These are phyloP conservation scores for Gracilaria gracilis DNA, from an alignment of 23 red algal species.

Conservation along the genomic window DNA sequence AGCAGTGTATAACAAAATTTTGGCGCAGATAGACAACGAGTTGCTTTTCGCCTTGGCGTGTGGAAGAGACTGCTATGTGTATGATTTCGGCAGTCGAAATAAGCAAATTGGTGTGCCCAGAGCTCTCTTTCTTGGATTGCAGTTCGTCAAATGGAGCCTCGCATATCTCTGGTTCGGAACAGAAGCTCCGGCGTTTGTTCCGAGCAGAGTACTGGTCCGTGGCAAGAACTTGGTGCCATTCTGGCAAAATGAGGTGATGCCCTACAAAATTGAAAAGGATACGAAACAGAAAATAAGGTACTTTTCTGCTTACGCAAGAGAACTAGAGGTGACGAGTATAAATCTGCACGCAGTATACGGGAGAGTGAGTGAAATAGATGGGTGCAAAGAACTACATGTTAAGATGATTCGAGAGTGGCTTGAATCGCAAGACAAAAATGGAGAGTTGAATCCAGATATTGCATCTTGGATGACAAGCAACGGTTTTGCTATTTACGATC, in stretches of 20 bases:
- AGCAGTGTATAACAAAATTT: constrained; percentile 43
- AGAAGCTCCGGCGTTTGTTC: constrained; percentile 35
- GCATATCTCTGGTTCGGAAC: constrained; percentile 67
- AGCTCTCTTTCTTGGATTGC: constrained; percentile 53
- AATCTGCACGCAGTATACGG: constrained; percentile 56
- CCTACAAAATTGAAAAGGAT: constrained; percentile 59
- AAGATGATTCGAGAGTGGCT: constrained; percentile 57
- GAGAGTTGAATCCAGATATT: background rate
- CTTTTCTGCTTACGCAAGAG: constrained; percentile 50
- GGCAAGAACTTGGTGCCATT: constrained; percentile 66
- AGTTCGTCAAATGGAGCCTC: constrained; percentile 63
- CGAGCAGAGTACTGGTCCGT: constrained; percentile 45
- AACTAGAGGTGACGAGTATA: constrained; percentile 33
- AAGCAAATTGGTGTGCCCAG: constrained; percentile 46
- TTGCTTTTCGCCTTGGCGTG: constrained; percentile 54
- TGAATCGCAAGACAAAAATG: background rate
- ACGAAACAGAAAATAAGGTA: constrained; percentile 69
- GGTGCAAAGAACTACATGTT: constrained; percentile 45
- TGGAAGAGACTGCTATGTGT: constrained; percentile 60
- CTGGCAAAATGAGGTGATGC: constrained; percentile 55
- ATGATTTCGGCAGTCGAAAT: constrained; percentile 64
- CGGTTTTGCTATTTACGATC: constrained; percentile 56
- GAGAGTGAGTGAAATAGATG: constrained; percentile 47
- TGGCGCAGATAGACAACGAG: constrained; percentile 45
- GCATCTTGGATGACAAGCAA: constrained; percentile 21